Conservation (phyloP, 2,329 filamentous ascomycete genomes). For the Alternaria incomplexa region DNA sequence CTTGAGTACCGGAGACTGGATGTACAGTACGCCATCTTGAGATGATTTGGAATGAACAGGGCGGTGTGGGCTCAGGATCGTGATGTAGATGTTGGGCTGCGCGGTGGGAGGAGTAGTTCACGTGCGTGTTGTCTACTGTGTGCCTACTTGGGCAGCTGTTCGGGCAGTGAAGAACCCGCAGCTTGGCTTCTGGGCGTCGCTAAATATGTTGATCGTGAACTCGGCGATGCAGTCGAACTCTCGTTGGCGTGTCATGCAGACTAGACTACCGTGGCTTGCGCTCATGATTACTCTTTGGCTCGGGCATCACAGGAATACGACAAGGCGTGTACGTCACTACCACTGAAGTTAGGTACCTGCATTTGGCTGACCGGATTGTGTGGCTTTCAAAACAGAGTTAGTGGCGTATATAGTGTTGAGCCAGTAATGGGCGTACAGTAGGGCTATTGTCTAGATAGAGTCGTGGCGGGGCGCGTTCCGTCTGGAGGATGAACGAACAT, state of each 20-base stretch:
- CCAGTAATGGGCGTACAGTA: not conserved
- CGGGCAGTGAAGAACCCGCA: not conserved
- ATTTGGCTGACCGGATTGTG: not conserved
- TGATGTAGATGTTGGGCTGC: not conserved
- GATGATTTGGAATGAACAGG: not conserved
- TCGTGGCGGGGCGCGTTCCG: not conserved
- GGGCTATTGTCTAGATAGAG: not conserved
- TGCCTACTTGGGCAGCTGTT: not conserved
- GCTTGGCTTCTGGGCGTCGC: not conserved
- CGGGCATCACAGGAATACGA: not conserved
- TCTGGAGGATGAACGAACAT: not conserved
- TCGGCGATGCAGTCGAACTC: not conserved
- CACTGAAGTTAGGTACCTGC: not conserved
- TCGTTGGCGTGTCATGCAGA: not conserved
- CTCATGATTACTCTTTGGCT: not conserved
- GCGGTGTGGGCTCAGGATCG: not conserved
- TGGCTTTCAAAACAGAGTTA: not conserved
- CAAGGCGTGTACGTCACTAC: not conserved
- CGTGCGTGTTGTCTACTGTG: not conserved
- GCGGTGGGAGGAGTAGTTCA: not conserved
- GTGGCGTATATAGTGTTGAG: not conserved
- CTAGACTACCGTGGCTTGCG: not conserved
- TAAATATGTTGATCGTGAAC: not conserved
- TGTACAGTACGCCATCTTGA: not conserved
- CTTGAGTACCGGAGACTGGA: not conserved